Conservation (phyloP, 2,329 filamentous ascomycete genomes). For the Pseudofabraea citricarpa region DNA sequence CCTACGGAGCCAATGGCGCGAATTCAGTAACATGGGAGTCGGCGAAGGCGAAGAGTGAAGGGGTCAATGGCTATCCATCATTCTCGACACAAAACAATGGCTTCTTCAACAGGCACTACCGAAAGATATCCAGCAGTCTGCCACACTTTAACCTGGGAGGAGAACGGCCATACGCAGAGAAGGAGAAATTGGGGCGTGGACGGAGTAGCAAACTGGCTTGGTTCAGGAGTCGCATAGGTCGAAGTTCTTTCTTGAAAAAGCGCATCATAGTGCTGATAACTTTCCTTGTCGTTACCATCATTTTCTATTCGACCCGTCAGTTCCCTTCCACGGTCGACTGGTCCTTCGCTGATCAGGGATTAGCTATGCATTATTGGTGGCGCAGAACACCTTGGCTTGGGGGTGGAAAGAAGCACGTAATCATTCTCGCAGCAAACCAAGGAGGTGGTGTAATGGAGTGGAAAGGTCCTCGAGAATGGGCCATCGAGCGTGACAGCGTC, state of each 20-base stretch:
- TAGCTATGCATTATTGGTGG: constrained; percentile 50
- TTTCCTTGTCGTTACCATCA: constrained; percentile 54
- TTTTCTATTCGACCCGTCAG: constrained; percentile 74
- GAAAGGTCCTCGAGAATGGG: constrained; percentile 97
- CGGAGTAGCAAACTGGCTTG: constrained; percentile 46
- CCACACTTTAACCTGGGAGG: constrained; percentile 60
- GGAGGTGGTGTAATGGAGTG: constrained; percentile 98
- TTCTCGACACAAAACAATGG: constrained; percentile 79
- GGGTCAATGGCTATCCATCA: constrained; percentile 69
- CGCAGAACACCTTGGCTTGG: constrained; percentile 70
- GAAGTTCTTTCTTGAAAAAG: constrained; percentile 16
- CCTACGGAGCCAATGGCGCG: constrained; percentile 45
- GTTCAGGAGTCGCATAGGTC: constrained; percentile 39
- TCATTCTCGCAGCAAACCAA: constrained; percentile 89
- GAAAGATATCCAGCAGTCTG: constrained; percentile 72
- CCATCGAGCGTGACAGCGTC: constrained; percentile 92
- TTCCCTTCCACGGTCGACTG: constrained; percentile 19
- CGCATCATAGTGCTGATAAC: constrained; percentile 54
- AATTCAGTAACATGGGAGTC: constrained; percentile 73
- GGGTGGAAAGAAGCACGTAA: constrained; percentile 85
- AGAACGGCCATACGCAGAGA: constrained; percentile 57
- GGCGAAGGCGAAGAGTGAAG: constrained; percentile 70
- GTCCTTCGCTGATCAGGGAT: constrained; percentile 9
- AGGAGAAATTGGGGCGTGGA: constrained; percentile 67
- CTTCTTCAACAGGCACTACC: constrained; percentile 82